Conservation (phyloP, 352 stramenopile species). For the Pythium dissimile region DNA sequence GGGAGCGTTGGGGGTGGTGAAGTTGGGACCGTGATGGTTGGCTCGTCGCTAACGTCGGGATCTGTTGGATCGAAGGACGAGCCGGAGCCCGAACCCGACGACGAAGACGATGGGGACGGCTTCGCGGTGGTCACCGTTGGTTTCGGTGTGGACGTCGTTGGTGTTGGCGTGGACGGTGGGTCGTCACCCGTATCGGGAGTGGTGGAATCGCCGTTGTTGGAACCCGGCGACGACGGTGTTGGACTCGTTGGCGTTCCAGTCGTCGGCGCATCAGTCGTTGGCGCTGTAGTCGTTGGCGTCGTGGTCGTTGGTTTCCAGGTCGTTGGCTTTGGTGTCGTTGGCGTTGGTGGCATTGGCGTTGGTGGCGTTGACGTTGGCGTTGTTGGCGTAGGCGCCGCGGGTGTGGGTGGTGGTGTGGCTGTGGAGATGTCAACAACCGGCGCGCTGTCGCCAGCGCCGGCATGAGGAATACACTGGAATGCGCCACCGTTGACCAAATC, state of each 20-base stretch:
- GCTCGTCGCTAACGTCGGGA: constrained; percentile 3
- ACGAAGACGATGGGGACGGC: not conserved
- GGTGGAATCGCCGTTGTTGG: not conserved
- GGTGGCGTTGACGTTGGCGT: not conserved
- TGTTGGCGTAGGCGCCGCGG: not conserved
- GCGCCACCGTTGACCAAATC: not conserved
- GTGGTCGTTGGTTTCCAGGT: not conserved
- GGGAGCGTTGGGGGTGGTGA: not conserved
- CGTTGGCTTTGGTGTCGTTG: not conserved
- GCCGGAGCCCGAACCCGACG: not conserved
- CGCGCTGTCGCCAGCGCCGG: not conserved
- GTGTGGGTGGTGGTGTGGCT: not conserved
- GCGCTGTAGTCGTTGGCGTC: not conserved
- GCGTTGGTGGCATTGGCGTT: not conserved
- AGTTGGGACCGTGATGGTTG: not conserved
- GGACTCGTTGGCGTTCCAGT: not conserved
- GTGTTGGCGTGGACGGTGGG: not conserved
- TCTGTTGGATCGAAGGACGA: not conserved
- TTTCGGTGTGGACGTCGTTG: not conserved
- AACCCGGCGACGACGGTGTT: not conserved
- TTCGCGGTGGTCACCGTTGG: not conserved
- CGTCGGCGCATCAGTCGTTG: not conserved
- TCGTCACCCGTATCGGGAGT: not conserved
- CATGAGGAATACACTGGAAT: constrained; percentile 10
- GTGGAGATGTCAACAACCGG: constrained; percentile 2